Base-by-base conservation (phyloP, 345 rosid species). In the Barbarea vulgaris region DNA sequence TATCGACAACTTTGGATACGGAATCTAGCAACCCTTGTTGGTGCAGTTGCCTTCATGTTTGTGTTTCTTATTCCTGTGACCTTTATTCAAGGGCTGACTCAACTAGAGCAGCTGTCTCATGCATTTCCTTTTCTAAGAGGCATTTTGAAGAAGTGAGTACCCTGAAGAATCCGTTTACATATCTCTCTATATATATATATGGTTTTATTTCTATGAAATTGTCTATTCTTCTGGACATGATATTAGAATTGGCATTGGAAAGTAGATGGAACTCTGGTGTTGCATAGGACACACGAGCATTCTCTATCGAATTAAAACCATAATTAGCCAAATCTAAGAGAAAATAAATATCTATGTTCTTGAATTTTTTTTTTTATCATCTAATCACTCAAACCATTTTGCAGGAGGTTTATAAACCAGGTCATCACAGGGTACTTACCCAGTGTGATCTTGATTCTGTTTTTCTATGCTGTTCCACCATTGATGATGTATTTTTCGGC, bases 361-460 rank as follows among this genome's bases (percentile, higher is more conserved):
- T 55, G 8, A 6, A 5, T 11, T 31, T 44, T 4, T 31, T 44
- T 4, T 64, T 25, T 48, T 8, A 10, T 36, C 13, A 17, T 68
- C 19, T 44, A 24, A 52, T 13, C 25, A 42, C 42, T 54, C 12
- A 54, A 47, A 72, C 68, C 70, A 8, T 80, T 60, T 6, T 81
- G 84, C 91, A 90, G 96, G 82, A 70, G 47, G 64, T 79, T 71
- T 25, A 75, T 94, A 68, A 84, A 39, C 69, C 89, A 82, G 80
- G 74, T 94, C 77, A 73, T 94, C 47, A 90, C 97, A 37, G 98
- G 98, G 58, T 94, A 94, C 80, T 85, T 94, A 67, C 98, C 98
- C 53, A 91, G 98, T 82, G 98, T 94, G 75, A 76, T 90, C 56
- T 76, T 94, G 80, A 83, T 86, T 67, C 73, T 87, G 39, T 90